Percentiles rank a stretch among this genome's conserved stretches.
Conservation (phyloP, 23 red algal genomes). For the Gracilaria vermiculophylla region DNA sequence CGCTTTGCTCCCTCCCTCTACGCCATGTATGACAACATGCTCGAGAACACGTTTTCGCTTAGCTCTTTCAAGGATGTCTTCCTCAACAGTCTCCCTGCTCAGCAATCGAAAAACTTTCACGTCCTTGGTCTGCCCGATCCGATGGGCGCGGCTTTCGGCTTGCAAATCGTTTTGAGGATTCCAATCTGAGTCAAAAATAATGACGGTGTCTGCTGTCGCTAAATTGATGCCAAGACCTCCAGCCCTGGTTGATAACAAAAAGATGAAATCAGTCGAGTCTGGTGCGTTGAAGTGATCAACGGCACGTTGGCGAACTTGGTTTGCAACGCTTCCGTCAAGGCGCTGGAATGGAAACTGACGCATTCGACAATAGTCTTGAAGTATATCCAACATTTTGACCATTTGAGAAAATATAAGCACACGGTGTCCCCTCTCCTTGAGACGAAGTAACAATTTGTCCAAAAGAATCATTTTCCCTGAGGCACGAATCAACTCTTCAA, state of each 20-base stretch:
- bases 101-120: conserved; percentile 93
- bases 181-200: conserved; percentile 98
- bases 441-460: conserved; percentile 86
- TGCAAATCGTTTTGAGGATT: conserved; percentile 97
- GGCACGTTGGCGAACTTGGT: conserved; percentile 77
- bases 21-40: conserved; percentile 91
- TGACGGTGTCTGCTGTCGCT: conserved; percentile 92
- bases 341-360: conserved; percentile 87
- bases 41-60: conserved; percentile 95
- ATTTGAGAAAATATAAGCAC: conserved; percentile 98
- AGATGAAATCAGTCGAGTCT: conserved; percentile 86
- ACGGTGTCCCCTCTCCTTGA: conserved; percentile 84
- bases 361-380: conserved; percentile 95
- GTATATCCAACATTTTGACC: conserved; percentile 96
- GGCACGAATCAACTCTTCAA: conserved; percentile 72
- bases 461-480: conserved; percentile 93
- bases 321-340: conserved; percentile 86
- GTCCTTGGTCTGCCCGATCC: conserved; percentile 95
- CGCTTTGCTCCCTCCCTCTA: conserved; percentile 66
- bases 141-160: conserved; percentile 89
- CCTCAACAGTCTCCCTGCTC: conserved; percentile 87
- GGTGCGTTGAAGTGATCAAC: conserved; percentile 97
- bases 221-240: conserved; percentile 94
- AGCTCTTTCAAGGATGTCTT: conserved; percentile 93
- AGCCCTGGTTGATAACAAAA: conserved; percentile 87